Evolutionary conservation across 2,329 filamentous ascomycete genomes (phyloP), one percentile per base, ranked within the genome.

Genomic region (Diplodia sapinea): DNA sequence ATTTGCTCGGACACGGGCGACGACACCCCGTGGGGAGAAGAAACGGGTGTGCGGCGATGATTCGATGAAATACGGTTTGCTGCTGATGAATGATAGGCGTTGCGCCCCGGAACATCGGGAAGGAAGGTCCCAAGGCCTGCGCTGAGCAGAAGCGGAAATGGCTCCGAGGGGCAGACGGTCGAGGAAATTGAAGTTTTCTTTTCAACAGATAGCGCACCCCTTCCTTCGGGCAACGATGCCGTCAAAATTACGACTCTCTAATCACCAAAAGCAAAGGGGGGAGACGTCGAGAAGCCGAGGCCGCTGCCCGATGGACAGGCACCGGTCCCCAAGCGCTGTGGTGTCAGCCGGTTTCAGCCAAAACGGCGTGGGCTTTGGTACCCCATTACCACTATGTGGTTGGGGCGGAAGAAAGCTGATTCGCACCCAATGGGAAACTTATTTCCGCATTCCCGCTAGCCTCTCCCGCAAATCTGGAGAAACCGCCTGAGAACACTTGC

Each of bases 361-460:
- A 47, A 49, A 47, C 6, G 43, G 43, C 17, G 43, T n/a, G 43
- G 43, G 43, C 43, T 47, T 20, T n/a, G 43, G 17, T n/a, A 7
- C 4, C 43, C 43, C 43, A 9, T 26, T 26, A 26, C 23, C 23
- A 26, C n/a, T 20, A n/a, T 47, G n/a, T 47, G 43, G 5, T 9
- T n/a, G 17, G 6, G 43, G 43, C 43, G 43, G 20, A 47, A 20
- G 17, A 20, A 47, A 47, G 43, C 43, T 47, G 43, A 47, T 47
- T n/a, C 43, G 7, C 20, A 47, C 43, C 17, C n/a, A 49, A 47
- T 47, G 43, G 43, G 43, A 47, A 47, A 47, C 43, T 47, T 47
- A 47, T 47, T 47, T 47, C 43, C 43, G 43, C 43, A 47, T 47
- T 47, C 43, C 43, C 43, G 43, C 43, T 47, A 47, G 43, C 43